Percentiles rank a stretch among this genome's conserved stretches.
phyloP scores from a whole-genome alignment of 371 early-diverging fungal species.

The Phascolomyces articulosus region DNA sequence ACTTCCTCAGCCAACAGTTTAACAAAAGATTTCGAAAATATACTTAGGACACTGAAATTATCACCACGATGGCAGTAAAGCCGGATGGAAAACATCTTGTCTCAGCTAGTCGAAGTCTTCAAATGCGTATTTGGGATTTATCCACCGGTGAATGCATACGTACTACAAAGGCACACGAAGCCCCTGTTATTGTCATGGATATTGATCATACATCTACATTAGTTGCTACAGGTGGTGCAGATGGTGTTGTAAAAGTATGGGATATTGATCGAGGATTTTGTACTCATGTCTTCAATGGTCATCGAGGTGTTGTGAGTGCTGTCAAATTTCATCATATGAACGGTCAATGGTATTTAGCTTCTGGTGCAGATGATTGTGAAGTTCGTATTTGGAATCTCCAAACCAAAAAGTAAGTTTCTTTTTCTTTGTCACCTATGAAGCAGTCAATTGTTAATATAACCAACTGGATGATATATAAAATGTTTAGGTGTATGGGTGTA shows the following conservation, averaged over 20 bases:
- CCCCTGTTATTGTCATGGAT: constrained; percentile 92
- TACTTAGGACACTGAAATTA: constrained; percentile 83
- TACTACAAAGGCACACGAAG: constrained; percentile 86
- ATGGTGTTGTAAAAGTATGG: constrained; percentile 94
- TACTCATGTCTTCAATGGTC: constrained; percentile 95
- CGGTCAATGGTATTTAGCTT: constrained; percentile 68
- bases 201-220: constrained; percentile 87
- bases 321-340: constrained; percentile 81
- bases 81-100: constrained; percentile 81
- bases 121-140: constrained; percentile 81
- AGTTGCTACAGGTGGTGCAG: constrained; percentile 97
- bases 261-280: constrained; percentile 92
- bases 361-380: constrained; percentile 90
- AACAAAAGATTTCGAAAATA: too few relatives aligned
- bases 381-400: constrained; percentile 91
- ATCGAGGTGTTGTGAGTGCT: constrained; percentile 85
- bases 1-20: too few relatives aligned
- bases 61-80: constrained; percentile 87
- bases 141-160: constrained; percentile 66
- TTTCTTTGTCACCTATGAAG: not conserved
- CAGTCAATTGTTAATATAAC: too few relatives aligned
- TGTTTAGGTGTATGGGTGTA: constrained; percentile 66
- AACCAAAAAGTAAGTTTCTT: constrained; percentile 16
- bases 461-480: not conserved
- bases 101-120: constrained; percentile 81